Evolutionary conservation across 257 asterid genomes (phyloP).

Genomic region (Linderniella brevidens): DNA sequence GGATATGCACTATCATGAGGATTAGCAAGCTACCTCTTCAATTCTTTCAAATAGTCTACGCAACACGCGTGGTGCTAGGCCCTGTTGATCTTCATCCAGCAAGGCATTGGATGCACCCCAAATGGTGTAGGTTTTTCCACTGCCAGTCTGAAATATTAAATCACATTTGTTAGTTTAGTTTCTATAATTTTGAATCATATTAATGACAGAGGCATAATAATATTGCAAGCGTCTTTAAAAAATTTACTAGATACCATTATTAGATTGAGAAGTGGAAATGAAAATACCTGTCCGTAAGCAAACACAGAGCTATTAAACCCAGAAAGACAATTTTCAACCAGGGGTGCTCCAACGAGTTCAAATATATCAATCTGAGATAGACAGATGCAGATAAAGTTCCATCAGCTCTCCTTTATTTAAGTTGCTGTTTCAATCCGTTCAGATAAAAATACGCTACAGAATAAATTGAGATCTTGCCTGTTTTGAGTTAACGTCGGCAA

Average conservation of each 20-base stretch:
- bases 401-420: neutral
- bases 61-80: slow-evolving; percentile 94
- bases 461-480: slow-evolving; percentile 38
- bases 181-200: neutral
- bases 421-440: neutral
- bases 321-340: slow-evolving; percentile 85
- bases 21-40: slow-evolving; percentile 34
- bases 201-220: neutral
- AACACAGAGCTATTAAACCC: slow-evolving; percentile 98
- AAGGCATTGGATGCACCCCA: slow-evolving; percentile 93
- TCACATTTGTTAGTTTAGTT: neutral
- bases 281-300: slow-evolving; percentile 89
- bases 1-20: slow-evolving; percentile 3
- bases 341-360: slow-evolving; percentile 87
- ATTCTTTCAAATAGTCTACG: slow-evolving; percentile 61
- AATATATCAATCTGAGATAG: slow-evolving; percentile 70
- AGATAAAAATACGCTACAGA: neutral
- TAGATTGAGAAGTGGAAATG: slow-evolving; percentile 1
- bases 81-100: slow-evolving; percentile 74
- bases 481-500: slow-evolving; percentile 62
- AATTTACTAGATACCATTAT: neutral
- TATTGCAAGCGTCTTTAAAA: neutral
- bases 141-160: slow-evolving; percentile 63
- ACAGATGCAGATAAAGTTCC: slow-evolving; percentile 11
- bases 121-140: slow-evolving; percentile 93